These are phyloP conservation scores for Fusarium pseudocircinatum DNA, from an alignment of 2,329 filamentous ascomycete species.

Conservation along the genomic window DNA sequence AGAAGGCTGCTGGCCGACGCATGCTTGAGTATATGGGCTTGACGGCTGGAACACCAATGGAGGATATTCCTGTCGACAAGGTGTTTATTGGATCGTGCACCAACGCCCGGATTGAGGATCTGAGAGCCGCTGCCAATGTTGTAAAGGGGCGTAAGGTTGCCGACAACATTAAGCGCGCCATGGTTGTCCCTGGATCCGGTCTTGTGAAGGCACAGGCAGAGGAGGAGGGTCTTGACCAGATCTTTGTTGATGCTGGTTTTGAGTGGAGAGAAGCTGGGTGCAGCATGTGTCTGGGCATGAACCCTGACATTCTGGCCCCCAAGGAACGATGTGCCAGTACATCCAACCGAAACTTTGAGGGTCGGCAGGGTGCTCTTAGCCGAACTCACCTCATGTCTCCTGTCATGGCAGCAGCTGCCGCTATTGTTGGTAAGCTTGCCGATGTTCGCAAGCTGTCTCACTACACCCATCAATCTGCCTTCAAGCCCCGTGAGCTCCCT, in stretches of 20 bases:
- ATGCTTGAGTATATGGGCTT: slow-evolving; percentile 98
- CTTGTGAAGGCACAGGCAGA: slow-evolving; percentile 94
- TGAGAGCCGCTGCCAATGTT: slow-evolving; percentile 85
- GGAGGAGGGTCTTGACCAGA: slow-evolving; percentile 89
- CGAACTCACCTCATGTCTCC: slow-evolving; percentile 97
- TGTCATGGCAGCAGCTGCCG: slow-evolving; percentile 93
- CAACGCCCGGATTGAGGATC: slow-evolving; percentile 95
- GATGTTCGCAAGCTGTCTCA: slow-evolving; percentile 85
- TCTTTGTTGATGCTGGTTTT: slow-evolving; percentile 91
- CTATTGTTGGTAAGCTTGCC: slow-evolving; percentile 87
- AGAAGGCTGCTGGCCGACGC: slow-evolving; percentile 81
- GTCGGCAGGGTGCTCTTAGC: slow-evolving; percentile 89
- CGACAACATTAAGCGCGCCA: slow-evolving; percentile 87
- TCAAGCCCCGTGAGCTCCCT: slow-evolving; percentile 62
- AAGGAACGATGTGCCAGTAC: slow-evolving; percentile 94
- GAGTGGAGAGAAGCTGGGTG: slow-evolving; percentile 99
- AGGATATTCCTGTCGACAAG: slow-evolving; percentile 93
- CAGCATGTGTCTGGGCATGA: slow-evolving; percentile 99
- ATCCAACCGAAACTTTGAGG: slow-evolving; percentile 97
- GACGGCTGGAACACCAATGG: slow-evolving; percentile 84
- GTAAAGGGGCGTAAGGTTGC: slow-evolving; percentile 90
- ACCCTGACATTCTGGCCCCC: slow-evolving; percentile 94
- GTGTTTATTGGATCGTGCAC: slow-evolving; percentile 99
- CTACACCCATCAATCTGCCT: slow-evolving; percentile 67
- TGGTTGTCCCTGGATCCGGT: slow-evolving; percentile 96